phyloP scores from a whole-genome alignment of 768 basidiomycete species.

The Agaricus blazei region DNA sequence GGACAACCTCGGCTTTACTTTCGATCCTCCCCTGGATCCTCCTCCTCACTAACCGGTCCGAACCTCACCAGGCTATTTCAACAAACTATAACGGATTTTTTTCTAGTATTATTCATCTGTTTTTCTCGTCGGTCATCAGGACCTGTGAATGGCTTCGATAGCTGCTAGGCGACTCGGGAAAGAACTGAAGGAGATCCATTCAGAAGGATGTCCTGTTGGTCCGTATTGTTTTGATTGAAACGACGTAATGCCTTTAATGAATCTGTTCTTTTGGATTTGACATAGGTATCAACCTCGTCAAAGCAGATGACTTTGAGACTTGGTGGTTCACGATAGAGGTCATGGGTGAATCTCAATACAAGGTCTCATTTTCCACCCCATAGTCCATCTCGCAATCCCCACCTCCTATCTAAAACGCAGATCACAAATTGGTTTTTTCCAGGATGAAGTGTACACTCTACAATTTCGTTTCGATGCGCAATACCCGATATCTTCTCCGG shows the following conservation, averaged over 20 bases:
- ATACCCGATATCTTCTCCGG: constrained; percentile 86
- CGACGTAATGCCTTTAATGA: too few relatives aligned
- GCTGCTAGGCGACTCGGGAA: constrained; percentile 62
- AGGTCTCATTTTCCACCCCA: constrained; percentile 33
- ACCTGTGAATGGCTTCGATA: constrained; percentile 49
- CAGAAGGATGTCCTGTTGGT: constrained; percentile 68
- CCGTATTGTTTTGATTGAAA: constrained; percentile 11
- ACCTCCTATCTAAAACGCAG: background rate
- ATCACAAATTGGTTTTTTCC: background rate
- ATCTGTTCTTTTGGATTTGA: background rate
- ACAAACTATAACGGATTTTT: too few relatives aligned
- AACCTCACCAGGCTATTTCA: too few relatives aligned
- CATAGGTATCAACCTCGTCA: constrained; percentile 66
- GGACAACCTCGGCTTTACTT: too few relatives aligned
- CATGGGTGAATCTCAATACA: constrained; percentile 77
- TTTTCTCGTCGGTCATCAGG: background rate
- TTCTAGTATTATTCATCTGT: background rate
- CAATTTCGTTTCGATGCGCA: constrained; percentile 78
- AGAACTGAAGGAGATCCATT: constrained; percentile 63
- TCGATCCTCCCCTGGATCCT: too few relatives aligned
- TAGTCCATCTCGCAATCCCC: background rate
- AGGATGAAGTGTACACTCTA: constrained; percentile 75
- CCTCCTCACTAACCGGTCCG: too few relatives aligned
- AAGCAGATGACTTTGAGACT: constrained; percentile 71
- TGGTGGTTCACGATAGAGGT: constrained; percentile 82